phyloP scores from a whole-genome alignment of 2,329 filamentous ascomycete species.

The Coleophoma crateriformis region DNA sequence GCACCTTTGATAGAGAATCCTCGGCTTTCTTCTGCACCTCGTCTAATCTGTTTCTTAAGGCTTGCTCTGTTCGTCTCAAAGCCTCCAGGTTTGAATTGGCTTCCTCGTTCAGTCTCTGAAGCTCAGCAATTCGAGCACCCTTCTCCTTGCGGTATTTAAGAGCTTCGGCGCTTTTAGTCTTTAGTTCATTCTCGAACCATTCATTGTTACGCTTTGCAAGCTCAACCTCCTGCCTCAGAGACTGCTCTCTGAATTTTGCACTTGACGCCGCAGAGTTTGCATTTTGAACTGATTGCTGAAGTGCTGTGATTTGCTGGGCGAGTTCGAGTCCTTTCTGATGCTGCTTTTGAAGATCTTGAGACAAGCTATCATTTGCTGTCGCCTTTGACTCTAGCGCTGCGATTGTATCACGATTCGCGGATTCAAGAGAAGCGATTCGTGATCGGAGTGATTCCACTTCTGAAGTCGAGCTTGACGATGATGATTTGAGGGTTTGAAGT shows the following conservation, averaged over 20 bases:
- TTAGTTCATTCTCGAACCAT: constrained; percentile 87
- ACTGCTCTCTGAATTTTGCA: constrained; percentile 86
- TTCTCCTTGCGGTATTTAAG: constrained; percentile 94
- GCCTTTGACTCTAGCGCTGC: constrained; percentile 87
- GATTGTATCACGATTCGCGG: constrained; percentile 86
- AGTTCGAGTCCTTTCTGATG: constrained; percentile 84
- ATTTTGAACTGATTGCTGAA: constrained; percentile 80
- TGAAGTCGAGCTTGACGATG: constrained; percentile 66
- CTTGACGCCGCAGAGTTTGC: constrained; percentile 75
- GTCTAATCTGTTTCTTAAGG: constrained; percentile 74
- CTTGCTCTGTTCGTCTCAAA: constrained; percentile 72
- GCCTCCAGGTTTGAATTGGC: constrained; percentile 70
- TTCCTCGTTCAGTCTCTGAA: constrained; percentile 87
- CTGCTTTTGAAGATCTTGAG: constrained; percentile 80
- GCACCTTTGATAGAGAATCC: constrained; percentile 73
- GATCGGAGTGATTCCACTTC: constrained; percentile 73
- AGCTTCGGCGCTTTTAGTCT: constrained; percentile 81
- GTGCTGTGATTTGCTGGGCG: constrained; percentile 70
- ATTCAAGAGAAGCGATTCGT: constrained; percentile 81
- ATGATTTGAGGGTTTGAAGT: constrained; percentile 70
- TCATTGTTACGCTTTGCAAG: constrained; percentile 85
- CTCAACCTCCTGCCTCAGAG: constrained; percentile 83
- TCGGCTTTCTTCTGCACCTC: constrained; percentile 84
- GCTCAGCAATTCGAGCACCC: constrained; percentile 78
- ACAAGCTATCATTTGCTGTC: constrained; percentile 76